Conservation (phyloP, 257 asterid species). For the Solanum appendiculatum region DNA sequence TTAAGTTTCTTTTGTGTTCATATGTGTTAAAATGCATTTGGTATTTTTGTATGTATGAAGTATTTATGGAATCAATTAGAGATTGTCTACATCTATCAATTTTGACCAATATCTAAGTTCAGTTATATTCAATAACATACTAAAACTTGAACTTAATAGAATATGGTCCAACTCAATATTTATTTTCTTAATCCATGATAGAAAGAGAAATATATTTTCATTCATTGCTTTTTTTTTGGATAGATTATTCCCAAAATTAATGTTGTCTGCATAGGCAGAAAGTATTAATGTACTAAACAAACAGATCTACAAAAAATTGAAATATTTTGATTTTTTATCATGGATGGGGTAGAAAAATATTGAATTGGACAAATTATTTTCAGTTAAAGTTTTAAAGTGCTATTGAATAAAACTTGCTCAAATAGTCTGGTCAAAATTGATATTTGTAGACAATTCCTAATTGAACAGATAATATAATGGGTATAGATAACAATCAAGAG, state of each 20-base stretch:
- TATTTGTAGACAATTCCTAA: neutral
- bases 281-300: neutral
- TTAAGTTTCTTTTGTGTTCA: neutral
- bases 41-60: neutral
- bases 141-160: neutral
- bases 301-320: too few species aligned
- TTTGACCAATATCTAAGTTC: neutral
- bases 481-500: neutral
- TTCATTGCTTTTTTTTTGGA: neutral
- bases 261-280: neutral
- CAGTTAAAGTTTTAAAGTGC: neutral
- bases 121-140: neutral
- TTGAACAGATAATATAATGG: neutral
- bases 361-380: too few species aligned
- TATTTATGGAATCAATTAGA: neutral
- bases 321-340: too few species aligned
- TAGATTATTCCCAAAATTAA: neutral
- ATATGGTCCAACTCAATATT: neutral
- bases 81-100: neutral
- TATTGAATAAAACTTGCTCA: neutral
- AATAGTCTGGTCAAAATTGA: neutral
- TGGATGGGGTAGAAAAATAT: neutral
- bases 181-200: neutral
- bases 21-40: neutral
- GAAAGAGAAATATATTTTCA: neutral